These are phyloP conservation scores for Dactylellina cionopaga DNA, from an alignment of 2,329 filamentous ascomycete genomes.

Conservation along the genomic window DNA sequence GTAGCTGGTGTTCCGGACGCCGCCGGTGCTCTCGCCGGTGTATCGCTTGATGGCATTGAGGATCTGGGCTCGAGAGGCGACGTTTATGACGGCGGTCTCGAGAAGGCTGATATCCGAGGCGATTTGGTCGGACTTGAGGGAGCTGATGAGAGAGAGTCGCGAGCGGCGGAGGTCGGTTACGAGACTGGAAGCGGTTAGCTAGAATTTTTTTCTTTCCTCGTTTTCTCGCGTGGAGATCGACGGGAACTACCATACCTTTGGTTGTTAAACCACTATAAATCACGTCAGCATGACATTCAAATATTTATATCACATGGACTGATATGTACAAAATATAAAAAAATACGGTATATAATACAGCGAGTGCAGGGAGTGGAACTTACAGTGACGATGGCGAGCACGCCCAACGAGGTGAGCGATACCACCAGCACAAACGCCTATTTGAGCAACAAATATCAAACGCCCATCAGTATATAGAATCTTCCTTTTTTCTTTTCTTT, in stretches of 20 bases:
- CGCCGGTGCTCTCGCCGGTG: conserved; percentile 37
- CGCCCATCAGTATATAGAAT: no score
- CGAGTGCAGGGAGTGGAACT: no score
- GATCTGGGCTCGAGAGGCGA: conserved; percentile 42
- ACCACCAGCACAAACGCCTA: conserved; percentile 50
- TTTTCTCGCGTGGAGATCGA: conserved; percentile 1
- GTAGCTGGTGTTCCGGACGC: conserved; percentile 26
- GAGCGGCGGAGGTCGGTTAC: conserved; percentile 47
- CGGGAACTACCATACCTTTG: conserved; percentile 46
- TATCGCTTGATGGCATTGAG: conserved; percentile 51
- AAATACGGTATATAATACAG: no score
- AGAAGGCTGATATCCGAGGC: conserved; percentile 42
- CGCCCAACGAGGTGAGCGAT: conserved; percentile 49
- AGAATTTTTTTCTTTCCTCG: neutral
- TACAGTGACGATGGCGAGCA: conserved; percentile 51
- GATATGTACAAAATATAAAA: no score
- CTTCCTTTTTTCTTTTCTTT: no score
- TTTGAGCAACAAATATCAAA: neutral
- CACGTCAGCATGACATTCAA: conserved; percentile 5
- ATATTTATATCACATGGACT: no score
- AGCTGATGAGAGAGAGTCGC: conserved; percentile 36
- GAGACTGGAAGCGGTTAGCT: conserved; percentile 39
- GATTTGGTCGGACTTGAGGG: conserved; percentile 44
- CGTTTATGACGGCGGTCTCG: conserved; percentile 22
- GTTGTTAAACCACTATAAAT: conserved; percentile 50